Evolutionary conservation across 495 filamentous ascomycete species (phyloP), one percentile per base, ranked within the genome.

Genomic region (Daldinia caldariorum): DNA sequence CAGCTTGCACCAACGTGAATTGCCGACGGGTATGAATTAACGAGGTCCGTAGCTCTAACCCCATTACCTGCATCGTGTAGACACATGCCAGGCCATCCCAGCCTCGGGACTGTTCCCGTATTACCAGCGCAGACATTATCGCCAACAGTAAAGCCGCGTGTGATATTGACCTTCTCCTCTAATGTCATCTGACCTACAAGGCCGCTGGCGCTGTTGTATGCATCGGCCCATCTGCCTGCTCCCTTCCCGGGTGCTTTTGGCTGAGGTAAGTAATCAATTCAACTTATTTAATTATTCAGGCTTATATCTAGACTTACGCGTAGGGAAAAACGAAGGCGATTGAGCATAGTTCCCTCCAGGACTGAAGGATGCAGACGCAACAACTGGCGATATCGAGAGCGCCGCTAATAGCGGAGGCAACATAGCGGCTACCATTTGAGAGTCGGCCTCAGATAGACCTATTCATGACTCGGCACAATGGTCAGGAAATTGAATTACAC

Each of bases 11-110:
- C 88, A 13, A 87, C 85, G 66, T 89, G 85, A 22, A 89, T 74
- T n/a, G 85, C 87, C 50, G 81, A 83, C 0, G 87, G 79, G 69
- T 84, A 89, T 10, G 79, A 80, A 71, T 85, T 89, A 53, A 89
- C 89, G 67, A 87, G 84, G 66, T 91, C 89, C 0, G 87, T 83
- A 13, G 67, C 80, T 6, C 88, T 74, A 31, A 92, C 77, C 13
- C 88, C 89, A 60, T 89, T 86, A 0, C 87, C 87, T 1, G 87
- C 88, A 75, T 92, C 89, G 31, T 81, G 78, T 4, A 92, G 76
- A 67, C 89, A 91, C 58, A 91, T 74, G 5, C 89, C 89, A 0
- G 86, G 84, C 69, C 87, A 91, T 4, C 74, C 76, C 4, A 91
- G 79, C 8, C 89, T 79, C 0, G 83, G 80, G 29, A 90, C 79